Evolutionary conservation across 169 alveolate genomes (phyloP), one percentile per base, ranked within the genome.

Genomic region (Plasmodium malariae): DNA sequence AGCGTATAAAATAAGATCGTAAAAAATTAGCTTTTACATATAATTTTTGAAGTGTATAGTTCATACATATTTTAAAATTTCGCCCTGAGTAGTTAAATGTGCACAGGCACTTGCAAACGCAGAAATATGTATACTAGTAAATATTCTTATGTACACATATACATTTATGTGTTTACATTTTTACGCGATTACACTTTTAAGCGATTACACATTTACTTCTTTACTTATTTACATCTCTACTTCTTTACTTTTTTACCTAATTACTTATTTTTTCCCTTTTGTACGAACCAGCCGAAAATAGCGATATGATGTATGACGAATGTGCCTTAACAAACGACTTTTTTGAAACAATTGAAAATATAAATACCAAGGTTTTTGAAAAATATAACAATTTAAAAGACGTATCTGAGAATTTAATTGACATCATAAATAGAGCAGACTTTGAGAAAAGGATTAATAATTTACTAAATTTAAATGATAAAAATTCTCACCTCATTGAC

Each of bases 311-410:
- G 26, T 67, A 83, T 48, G 43, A 70, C 55, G 92, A 86, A 32
- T 86, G 87, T 36, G 57, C 86, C 11, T 60, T 86, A 62, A 86
- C 92, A 21, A 69, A 49, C 32, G 92, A 72, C 14, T 86, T 86
- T 49, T 86, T 86, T 51, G 78, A 86, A 19, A 86, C 92, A 7
- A 60, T 86, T 12, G 87, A 86, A n/a, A 86, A 86, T 59, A 37
- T 86, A 36, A 86, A 86, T 36, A 86, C 87, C 17, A 30, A 86
- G 32, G 87, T 86, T n/a, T 62, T 60, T 11, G 78, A 86, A 36
- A 86, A 86, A 30, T 70, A 86, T 34, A 86, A 86, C 1, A 49
- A 70, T n/a, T 86, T 86, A 54, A 86, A 86, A 49, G 92, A 51
- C 4, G 36, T 17, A 1, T 54, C 76, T 12, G 78, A 86, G 26